These are phyloP conservation scores for Ustilago trichophora DNA, from an alignment of 1,284 basidiomycete genomes.

Conservation along the genomic window DNA sequence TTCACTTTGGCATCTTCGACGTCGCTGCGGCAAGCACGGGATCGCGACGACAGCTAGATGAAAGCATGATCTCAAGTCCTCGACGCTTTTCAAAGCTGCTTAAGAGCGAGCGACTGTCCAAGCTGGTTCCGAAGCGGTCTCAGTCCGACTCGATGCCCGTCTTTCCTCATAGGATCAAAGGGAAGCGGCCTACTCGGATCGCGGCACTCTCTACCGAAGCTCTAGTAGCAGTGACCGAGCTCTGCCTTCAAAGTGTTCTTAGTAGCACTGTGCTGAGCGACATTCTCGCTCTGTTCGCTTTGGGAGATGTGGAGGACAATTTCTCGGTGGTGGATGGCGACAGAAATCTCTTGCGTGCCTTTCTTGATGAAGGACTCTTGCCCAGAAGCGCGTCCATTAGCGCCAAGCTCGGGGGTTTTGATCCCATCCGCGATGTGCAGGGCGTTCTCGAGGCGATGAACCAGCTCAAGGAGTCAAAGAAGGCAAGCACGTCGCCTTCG, in stretches of 20 bases:
- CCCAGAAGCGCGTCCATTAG: conserved; percentile 1
- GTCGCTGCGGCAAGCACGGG: not conserved
- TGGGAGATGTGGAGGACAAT: conserved; percentile 13
- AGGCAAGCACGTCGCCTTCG: too few relatives aligned
- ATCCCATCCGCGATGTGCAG: conserved; percentile 1
- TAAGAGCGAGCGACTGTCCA: not conserved
- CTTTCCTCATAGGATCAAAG: too few relatives aligned
- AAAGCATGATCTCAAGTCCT: not conserved
- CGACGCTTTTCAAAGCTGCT: not conserved
- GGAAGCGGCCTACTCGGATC: not conserved
- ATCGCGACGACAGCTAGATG: not conserved
- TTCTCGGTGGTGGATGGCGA: conserved; percentile 2
- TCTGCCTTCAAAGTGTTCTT: conserved; percentile 15
- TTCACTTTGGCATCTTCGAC: conserved; percentile 19
- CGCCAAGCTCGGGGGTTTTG: not conserved
- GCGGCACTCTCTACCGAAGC: conserved; percentile 8
- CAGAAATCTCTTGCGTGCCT: conserved; percentile 7
- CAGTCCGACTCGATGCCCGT: too few relatives aligned
- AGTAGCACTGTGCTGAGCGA: conserved; percentile 1
- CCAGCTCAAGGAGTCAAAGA: not conserved
- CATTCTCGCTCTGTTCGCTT: conserved; percentile 13
- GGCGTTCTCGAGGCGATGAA: conserved; percentile 5
- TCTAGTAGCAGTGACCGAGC: conserved; percentile 10
- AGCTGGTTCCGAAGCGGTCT: not conserved
- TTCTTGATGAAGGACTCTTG: conserved; percentile 3